phyloP scores from a whole-genome alignment of 1,284 basidiomycete species.

The Jaminaea rosea region DNA sequence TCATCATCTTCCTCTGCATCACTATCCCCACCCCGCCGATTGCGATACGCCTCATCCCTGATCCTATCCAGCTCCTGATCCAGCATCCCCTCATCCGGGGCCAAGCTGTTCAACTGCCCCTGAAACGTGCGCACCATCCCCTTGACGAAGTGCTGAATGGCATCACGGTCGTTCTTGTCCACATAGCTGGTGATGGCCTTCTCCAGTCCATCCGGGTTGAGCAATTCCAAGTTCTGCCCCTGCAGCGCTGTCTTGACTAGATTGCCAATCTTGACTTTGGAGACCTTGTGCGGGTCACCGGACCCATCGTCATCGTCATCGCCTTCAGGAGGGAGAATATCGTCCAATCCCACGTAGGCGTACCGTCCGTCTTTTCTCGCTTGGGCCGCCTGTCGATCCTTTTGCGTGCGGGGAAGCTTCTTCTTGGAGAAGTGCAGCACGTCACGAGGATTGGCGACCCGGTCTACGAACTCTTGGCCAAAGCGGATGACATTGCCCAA shows the following conservation, averaged over 20 bases:
- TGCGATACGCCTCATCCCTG: neutral
- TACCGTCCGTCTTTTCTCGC: constrained; percentile 3
- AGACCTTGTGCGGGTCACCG: constrained; percentile 16
- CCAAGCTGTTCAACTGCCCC: neutral
- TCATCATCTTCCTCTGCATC: constrained; percentile 6
- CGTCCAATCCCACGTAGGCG: constrained; percentile 19
- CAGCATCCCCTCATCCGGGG: constrained; percentile 2
- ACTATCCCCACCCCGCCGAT: neutral
- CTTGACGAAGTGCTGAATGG: constrained; percentile 28
- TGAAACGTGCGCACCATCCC: constrained; percentile 1
- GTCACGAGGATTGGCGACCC: constrained; percentile 87
- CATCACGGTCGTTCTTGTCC: constrained; percentile 41
- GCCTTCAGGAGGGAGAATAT: constrained; percentile 22
- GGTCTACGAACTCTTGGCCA: constrained; percentile 85
- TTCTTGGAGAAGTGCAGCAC: constrained; percentile 81
- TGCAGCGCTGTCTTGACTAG: constrained; percentile 35
- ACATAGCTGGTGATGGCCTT: constrained; percentile 38
- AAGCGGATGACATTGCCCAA: constrained; percentile 78
- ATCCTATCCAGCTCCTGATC: constrained; percentile 2
- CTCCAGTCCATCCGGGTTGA: constrained; percentile 32
- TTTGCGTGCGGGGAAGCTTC: constrained; percentile 47
- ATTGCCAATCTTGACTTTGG: constrained; percentile 29
- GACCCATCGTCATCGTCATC: constrained; percentile 3
- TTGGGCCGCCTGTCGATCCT: neutral
- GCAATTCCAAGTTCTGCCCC: constrained; percentile 35